Conservation (phyloP, 2,329 filamentous ascomycete genomes). For the Pseudogymnoascus sp. region DNA sequence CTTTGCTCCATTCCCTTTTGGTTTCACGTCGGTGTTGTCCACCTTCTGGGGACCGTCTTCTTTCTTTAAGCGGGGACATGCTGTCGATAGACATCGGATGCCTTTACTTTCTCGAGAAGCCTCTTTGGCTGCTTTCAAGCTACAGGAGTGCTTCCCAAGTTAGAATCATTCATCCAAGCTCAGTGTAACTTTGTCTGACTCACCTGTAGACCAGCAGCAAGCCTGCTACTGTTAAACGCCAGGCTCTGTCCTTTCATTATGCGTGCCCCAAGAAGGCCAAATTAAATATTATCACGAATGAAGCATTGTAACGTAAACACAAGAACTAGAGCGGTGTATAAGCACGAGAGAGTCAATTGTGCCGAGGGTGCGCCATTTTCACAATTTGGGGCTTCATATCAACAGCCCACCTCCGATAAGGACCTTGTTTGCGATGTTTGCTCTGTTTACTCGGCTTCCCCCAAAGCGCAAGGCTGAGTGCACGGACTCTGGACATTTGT, state of each 20-base stretch:
- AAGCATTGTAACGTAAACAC: not conserved
- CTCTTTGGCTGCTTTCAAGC: not conserved
- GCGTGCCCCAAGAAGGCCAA: constrained; percentile 18
- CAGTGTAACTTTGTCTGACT: constrained; percentile 17
- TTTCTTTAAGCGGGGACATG: constrained; percentile 19
- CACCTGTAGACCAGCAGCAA: constrained; percentile 28
- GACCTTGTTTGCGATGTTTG: constrained; percentile 4
- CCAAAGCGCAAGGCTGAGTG: constrained; percentile 5
- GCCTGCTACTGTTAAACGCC: constrained; percentile 28
- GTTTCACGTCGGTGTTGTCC: constrained; percentile 23
- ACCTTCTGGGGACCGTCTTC: constrained; percentile 22
- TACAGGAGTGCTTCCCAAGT: constrained; percentile 13
- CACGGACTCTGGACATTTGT: not conserved
- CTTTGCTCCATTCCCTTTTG: constrained; percentile 36
- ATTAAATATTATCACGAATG: constrained; percentile 1
- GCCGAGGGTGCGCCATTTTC: constrained; percentile 1
- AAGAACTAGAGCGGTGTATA: not conserved
- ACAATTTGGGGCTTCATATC: constrained; percentile 1
- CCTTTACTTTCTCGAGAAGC: constrained; percentile 11
- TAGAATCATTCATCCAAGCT: constrained; percentile 12
- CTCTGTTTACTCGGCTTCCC: not conserved
- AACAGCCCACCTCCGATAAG: constrained; percentile 7
- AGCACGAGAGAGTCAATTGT: not conserved
- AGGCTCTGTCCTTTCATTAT: constrained; percentile 28
- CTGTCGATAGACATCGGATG: constrained; percentile 16